Evolutionary conservation across 176 grass and related monocot genomes (phyloP).

Genomic region (Leersia perrieri): DNA sequence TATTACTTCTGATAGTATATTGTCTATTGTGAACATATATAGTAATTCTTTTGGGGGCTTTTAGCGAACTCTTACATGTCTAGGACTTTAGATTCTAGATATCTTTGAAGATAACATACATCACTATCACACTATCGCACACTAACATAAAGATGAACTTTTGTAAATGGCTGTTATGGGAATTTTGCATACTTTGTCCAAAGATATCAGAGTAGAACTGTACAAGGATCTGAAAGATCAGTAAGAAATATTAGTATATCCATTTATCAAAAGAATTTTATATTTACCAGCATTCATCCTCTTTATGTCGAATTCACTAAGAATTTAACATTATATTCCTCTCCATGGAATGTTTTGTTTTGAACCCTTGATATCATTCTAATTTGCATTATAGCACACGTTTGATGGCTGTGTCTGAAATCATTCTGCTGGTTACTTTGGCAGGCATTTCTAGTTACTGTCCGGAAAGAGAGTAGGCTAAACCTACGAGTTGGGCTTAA

Average conservation of each 20-base stretch:
- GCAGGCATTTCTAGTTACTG: conserved; percentile 67
- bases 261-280: neutral
- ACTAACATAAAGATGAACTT: neutral
- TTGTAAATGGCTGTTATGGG: neutral
- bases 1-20: neutral
- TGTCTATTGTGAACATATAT: neutral
- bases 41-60: neutral
- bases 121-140: too few relatives aligned
- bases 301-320: too few relatives aligned
- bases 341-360: neutral
- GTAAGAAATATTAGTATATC: neutral
- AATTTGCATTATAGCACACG: neutral
- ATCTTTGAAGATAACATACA: neutral
- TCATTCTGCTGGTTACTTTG: neutral
- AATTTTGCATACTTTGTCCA: neutral
- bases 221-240: neutral
- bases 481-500: conserved; percentile 65
- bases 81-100: too few relatives aligned
- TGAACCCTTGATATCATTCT: neutral
- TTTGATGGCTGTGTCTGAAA: neutral
- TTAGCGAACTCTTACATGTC: neutral
- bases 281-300: neutral
- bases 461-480: conserved; percentile 72
- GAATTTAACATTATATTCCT: neutral
- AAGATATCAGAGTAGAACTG: neutral